Base-by-base conservation (phyloP, 345 rosid genomes). In the Crucihimalaya himalaica region DNA sequence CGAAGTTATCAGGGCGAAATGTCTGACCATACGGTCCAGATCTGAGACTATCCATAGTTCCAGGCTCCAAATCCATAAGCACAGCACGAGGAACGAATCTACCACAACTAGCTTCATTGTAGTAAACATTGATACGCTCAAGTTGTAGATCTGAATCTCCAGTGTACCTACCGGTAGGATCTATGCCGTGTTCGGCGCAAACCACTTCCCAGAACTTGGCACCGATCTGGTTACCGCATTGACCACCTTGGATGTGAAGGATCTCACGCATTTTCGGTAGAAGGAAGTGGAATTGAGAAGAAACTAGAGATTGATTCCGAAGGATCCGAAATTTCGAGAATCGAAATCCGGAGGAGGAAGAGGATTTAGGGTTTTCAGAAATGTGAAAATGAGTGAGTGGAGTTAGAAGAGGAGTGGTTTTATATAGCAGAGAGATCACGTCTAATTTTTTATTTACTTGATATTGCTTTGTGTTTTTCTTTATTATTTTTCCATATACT, bases 211-310 rank as follows among this genome's bases (percentile, higher is more conserved):
- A 74, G 67, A 74, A 74, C 72, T 74, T 74, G 34, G 78, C 72
- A 9, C 79, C 74, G 56, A 75, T 75, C 73, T 75, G 79, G 79
- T 75, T 75, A 39, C 74, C 79, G n/a, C 79, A 75, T 19, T 75
- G 79, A 46, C 79, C 74, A 48, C 63, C 79, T 7, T 75, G 79
- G 20, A 75, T 75, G 63, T 75, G 79, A 59, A 75, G 74, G 63
- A 75, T 75, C 73, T 75, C 79, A 14, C 79, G 68, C 79, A 75
- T 75, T 59, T 58, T 74, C 66, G 56, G 5, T 67, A 12, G 23
- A 6, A 1, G 2, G 37, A 46, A 50, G 29, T 20, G 43, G 32
- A 32, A 9, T 1, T 21, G 68, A 48, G 67, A 34, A 2, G 12
- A 53, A 10, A 7, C 27, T 23, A 11, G 35, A 0, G 57, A 23